A percentile compares a stretch with the other conserved stretches of the same genome.
These are phyloP conservation scores for Amesomyces nigricolor DNA, from an alignment of 2,329 filamentous ascomycete species.

Conservation along the genomic window DNA sequence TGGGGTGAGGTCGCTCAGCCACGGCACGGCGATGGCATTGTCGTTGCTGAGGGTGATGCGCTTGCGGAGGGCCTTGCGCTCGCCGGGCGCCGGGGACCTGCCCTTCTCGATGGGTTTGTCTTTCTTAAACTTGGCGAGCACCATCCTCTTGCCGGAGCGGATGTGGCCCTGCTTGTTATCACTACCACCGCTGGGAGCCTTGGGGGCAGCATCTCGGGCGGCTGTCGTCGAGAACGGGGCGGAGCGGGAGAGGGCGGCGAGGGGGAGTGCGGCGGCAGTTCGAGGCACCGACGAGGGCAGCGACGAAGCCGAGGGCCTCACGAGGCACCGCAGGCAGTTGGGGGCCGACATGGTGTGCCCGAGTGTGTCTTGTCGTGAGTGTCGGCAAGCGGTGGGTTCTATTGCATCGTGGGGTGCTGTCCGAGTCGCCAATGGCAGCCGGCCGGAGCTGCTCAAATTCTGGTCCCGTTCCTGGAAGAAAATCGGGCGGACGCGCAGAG, in stretches of 20 bases:
- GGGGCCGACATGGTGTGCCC: conserved; percentile 46
- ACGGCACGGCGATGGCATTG: conserved; percentile 75
- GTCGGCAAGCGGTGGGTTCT: conserved; percentile 13
- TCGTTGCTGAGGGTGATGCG: conserved; percentile 89
- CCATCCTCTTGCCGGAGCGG: conserved; percentile 38
- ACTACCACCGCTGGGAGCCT: background rate
- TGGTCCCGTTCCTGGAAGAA: conserved; percentile 9
- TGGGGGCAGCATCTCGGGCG: background rate
- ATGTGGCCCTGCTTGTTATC: conserved; percentile 19
- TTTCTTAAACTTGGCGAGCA: conserved; percentile 39
- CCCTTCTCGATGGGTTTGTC: conserved; percentile 40
- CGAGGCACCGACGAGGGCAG: conserved; percentile 9
- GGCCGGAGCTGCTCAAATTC: conserved; percentile 17
- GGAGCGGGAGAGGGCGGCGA: conserved; percentile 30
- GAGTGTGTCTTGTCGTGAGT: conserved; percentile 11
- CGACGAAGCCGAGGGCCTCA: conserved; percentile 36
- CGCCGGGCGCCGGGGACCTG: conserved; percentile 63
- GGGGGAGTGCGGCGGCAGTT: conserved; percentile 22
- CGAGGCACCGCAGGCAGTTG: conserved; percentile 55
- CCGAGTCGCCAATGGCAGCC: conserved; percentile 21
- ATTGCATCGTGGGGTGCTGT: conserved; percentile 23
- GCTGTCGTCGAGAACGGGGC: conserved; percentile 44
- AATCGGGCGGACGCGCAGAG: conserved; percentile 19
- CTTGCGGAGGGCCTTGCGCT: conserved; percentile 82
- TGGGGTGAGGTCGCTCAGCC: conserved; percentile 55